Evolutionary conservation across 805 yeast species (phyloP).

Genomic region (Ogataea trehaloabstinens): DNA sequence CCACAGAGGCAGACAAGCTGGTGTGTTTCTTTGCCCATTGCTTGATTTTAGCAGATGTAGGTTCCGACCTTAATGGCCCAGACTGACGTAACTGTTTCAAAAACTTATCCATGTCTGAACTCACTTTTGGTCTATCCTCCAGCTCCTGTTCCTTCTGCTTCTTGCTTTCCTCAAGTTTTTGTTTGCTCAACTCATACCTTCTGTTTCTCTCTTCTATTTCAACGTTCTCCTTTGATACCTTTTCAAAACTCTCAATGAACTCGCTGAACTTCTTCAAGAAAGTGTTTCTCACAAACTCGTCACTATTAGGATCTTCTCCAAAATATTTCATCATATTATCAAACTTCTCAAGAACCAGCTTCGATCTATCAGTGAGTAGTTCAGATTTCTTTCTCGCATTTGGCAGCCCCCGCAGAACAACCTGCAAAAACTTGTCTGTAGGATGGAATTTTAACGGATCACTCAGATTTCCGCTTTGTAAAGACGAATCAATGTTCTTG

Average conservation of each 20-base stretch:
- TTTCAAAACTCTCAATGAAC: constrained; percentile 75
- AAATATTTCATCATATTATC: constrained; percentile 72
- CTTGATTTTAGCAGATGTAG: constrained; percentile 75
- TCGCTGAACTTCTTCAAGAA: constrained; percentile 80
- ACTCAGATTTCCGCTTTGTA: constrained; percentile 82
- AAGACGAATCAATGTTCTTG: constrained; percentile 67
- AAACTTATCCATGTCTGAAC: constrained; percentile 74
- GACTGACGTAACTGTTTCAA: constrained; percentile 85
- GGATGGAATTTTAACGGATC: constrained; percentile 81
- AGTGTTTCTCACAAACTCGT: constrained; percentile 59
- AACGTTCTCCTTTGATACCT: constrained; percentile 75
- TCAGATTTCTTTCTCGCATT: constrained; percentile 72
- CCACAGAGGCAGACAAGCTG: constrained; percentile 28
- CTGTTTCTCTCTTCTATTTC: constrained; percentile 80
- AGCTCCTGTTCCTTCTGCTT: constrained; percentile 35
- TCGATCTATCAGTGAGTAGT: constrained; percentile 60
- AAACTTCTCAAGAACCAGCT: constrained; percentile 62
- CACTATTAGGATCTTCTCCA: constrained; percentile 80
- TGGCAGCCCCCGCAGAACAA: constrained; percentile 65
- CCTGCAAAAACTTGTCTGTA: constrained; percentile 63
- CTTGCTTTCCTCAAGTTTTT: constrained; percentile 45
- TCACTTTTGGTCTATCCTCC: constrained; percentile 35
- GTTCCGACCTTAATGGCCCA: constrained; percentile 74
- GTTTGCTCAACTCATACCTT: constrained; percentile 73
- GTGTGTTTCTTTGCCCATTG: constrained; percentile 68